Evolutionary conservation across 495 filamentous ascomycete species (phyloP), one percentile per base, ranked within the genome.

Genomic region (Penicillium egyptiacum): DNA sequence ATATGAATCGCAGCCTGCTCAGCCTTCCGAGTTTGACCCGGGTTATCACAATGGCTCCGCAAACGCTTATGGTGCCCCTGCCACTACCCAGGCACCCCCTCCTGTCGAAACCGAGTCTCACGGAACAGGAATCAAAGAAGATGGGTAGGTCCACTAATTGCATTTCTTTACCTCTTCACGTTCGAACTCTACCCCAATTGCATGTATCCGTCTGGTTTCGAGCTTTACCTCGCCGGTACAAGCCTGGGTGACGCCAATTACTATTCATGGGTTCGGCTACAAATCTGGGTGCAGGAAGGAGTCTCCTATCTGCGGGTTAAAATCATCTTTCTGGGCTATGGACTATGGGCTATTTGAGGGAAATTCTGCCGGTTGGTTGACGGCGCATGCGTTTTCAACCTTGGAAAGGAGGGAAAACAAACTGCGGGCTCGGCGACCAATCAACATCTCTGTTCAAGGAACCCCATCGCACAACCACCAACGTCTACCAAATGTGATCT

Each of bases 101-200:
- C 55, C 57, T 50, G 61, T 62, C 6, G 68, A 73, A 20, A 55
- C 65, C 14, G 70, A 77, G 48, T 61, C 65, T 58, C 75, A 76
- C 16, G 85, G 71, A 67, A 89, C 66, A 74, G 86, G 90, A 63
- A 91, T 96, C 49, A 98, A 98, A 75, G 94, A 98, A 85, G 94
- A 98, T 70, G 94, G 94, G 94, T 98, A 88, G 96, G 95, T 92
- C 48, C 25, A 61, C 53, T 60, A 50, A 62, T 41, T 55, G 16
- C 7, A 45, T 59, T 51, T 62, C 43, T 53, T n/a, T 45, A 52
- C 45, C 51, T 62, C 39, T 64, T 63, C 60, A 14, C 17, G 8
- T 48, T 64, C 66, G 14, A 28, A 52, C 10, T 26, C 17, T 44
- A 19, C 41, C 33, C 30, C 55, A 39, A 59, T 56, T 26, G 6